phyloP scores from a whole-genome alignment of 495 filamentous ascomycete genomes.

The Apodospora peruviana region DNA sequence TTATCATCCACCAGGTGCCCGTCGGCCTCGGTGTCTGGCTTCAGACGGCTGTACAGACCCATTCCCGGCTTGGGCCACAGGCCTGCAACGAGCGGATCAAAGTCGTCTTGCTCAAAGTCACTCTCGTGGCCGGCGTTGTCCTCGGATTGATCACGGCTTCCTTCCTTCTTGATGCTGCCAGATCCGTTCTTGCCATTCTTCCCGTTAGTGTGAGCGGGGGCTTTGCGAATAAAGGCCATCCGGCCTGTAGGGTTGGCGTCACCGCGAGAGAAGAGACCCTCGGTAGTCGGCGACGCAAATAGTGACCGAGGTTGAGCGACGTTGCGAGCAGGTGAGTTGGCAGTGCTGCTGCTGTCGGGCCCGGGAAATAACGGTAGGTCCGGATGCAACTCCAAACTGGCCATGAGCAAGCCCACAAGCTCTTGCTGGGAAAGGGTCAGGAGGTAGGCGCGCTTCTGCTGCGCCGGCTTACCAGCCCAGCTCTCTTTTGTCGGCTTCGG shows the following conservation, averaged over 20 bases:
- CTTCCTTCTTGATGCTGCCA: neutral
- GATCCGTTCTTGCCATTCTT: neutral
- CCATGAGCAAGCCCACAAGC: slow-evolving; percentile 24
- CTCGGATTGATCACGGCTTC: neutral
- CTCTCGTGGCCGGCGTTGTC: neutral
- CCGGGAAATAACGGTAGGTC: slow-evolving; percentile 41
- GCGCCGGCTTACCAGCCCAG: slow-evolving; percentile 36
- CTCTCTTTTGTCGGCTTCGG: slow-evolving; percentile 20
- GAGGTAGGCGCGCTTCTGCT: slow-evolving; percentile 36
- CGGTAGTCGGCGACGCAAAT: slow-evolving; percentile 28
- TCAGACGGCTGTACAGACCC: slow-evolving; percentile 41
- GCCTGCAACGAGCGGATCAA: slow-evolving; percentile 45
- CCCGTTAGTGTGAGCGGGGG: slow-evolving; percentile 10
- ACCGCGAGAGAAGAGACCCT: slow-evolving; percentile 31
- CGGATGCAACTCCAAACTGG: slow-evolving; percentile 26
- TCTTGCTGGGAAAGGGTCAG: slow-evolving; percentile 30
- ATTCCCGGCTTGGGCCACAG: slow-evolving; percentile 64
- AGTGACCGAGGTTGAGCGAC: slow-evolving; percentile 10
- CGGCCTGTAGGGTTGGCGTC: slow-evolving; percentile 32
- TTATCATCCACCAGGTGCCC: slow-evolving; percentile 37
- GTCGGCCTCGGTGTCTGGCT: slow-evolving; percentile 40
- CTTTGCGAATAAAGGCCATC: slow-evolving; percentile 35
- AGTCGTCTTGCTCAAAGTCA: slow-evolving; percentile 19
- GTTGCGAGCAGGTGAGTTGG: neutral
- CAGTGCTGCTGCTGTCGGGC: slow-evolving; percentile 7